A percentile compares a stretch with the other conserved stretches of the same genome.
phyloP scores from a whole-genome alignment of 1,139 yeast genomes.

The Debaryomyces udenii region DNA sequence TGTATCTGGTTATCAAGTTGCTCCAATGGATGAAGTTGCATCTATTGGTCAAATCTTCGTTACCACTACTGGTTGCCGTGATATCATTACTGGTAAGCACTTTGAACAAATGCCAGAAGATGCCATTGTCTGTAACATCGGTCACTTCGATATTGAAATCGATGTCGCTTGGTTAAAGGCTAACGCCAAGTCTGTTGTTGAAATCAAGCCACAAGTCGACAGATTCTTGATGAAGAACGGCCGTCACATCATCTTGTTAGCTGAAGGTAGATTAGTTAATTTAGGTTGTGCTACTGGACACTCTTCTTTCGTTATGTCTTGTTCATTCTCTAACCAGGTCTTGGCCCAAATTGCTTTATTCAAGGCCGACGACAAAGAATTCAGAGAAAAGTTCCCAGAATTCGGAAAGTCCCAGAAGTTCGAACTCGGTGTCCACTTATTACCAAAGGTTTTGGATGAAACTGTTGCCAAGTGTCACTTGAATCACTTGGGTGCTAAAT shows the following conservation, averaged over 20 bases:
- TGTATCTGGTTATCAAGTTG: constrained; percentile 98
- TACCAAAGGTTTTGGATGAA: constrained; percentile 99
- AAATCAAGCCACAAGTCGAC: constrained; percentile 99
- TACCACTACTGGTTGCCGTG: constrained; percentile 99
- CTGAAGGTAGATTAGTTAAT: constrained; percentile 99
- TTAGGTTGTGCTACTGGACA: constrained; percentile 99
- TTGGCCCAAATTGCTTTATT: constrained; percentile 98
- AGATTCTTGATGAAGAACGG: constrained; percentile 91
- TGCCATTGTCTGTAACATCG: constrained; percentile 99
- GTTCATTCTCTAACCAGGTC: constrained; percentile 99
- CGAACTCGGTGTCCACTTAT: constrained; percentile 89
- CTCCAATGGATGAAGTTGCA: constrained; percentile 95
- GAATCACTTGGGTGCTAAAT: constrained; percentile 90
- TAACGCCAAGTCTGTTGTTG: constrained; percentile 85
- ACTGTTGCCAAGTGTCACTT: constrained; percentile 98
- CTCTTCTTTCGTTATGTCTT: constrained; percentile 98
- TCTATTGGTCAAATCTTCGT: constrained; percentile 95
- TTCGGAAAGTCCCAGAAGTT: constrained; percentile 93
- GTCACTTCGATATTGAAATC: constrained; percentile 98
- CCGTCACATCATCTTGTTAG: constrained; percentile 93
- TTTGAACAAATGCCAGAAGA: constrained; percentile 96
- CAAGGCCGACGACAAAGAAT: constrained; percentile 82
- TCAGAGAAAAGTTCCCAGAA: constrained; percentile 84
- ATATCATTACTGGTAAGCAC: constrained; percentile 89
- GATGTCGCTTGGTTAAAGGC: constrained; percentile 98